Base-by-base conservation (phyloP, 495 filamentous ascomycete genomes). In the Tuber umbilicatum region DNA sequence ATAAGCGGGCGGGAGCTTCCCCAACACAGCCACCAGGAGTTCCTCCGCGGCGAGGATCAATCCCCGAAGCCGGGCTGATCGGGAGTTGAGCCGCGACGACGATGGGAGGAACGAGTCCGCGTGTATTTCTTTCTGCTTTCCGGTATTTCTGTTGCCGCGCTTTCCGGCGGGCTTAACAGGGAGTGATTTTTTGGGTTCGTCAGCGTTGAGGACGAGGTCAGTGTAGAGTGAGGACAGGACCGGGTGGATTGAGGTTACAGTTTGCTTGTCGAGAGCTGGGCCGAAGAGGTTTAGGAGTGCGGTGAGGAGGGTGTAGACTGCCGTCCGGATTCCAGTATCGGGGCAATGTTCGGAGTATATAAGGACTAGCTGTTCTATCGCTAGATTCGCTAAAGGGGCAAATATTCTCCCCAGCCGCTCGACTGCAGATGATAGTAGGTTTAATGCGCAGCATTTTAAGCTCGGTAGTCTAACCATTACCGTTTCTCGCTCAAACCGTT, bases 261-360 rank as follows among this genome's bases (percentile, higher is more conserved):
- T 75, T 19, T 38, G 37, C 55, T 74, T 76, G 17, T 68, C 50
- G 41, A 78, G 60, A 2, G 74, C 78, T 16, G 69, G 70, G 35
- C 78, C 77, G n/a, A 80, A 78, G 35, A 75, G 72, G 23, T 80
- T 80, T 42, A 81, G 41, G 12, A 81, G 76, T 12, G 74, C 71
- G 41, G 72, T 80, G 35, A 79, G 77, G 45, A 82, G 74, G 12
- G 31, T 73, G 69, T 81, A 82, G 19, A 71, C 43, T 27, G 80
- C 72, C 40, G 69, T 37, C 40, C 68, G 76, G 27, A 82, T 27
- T 14, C 75, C 74, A 1, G 70, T 31, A n/a, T 71, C 74, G 69
- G 71, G 75, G 60, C 71, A 35, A n/a, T 67, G 40, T 38, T 77
- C 77, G 21, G 23, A n/a, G 41, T 75, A 73, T 39, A 77, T 64